Conservation (phyloP, 2,329 filamentous ascomycete species). For the Aspergillus awamori region DNA sequence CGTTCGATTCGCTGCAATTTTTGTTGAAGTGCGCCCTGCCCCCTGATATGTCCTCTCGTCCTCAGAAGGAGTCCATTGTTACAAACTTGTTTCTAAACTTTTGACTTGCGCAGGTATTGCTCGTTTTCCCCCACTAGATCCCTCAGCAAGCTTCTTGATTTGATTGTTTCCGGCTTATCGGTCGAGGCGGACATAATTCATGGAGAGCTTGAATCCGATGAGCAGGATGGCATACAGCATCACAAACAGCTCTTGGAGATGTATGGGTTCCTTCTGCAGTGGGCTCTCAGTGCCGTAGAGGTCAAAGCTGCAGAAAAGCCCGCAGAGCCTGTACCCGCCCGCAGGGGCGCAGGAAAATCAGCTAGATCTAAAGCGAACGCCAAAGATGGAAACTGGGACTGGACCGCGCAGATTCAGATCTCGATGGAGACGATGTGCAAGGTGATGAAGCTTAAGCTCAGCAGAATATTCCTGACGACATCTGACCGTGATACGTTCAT, state of each 20-base stretch:
- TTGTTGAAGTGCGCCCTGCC: conserved; percentile 86
- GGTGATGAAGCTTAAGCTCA: conserved; percentile 87
- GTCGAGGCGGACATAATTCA: conserved; percentile 84
- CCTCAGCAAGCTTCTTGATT: conserved; percentile 89
- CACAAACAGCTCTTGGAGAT: conserved; percentile 93
- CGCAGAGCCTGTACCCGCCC: conserved; percentile 67
- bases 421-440: conserved; percentile 95
- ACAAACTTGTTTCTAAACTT: conserved; percentile 63
- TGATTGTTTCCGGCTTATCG: conserved; percentile 82
- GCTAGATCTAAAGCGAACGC: conserved; percentile 68
- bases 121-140: conserved; percentile 76
- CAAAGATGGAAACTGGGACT: conserved; percentile 85
- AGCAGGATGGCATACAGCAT: conserved; percentile 81
- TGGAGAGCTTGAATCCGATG: conserved; percentile 85
- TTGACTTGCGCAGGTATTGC: conserved; percentile 73
- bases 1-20: conserved; percentile 93
- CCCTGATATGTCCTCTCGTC: conserved; percentile 43
- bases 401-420: conserved; percentile 79
- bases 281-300: conserved; percentile 93
- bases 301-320: conserved; percentile 91
- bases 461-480: conserved; percentile 92
- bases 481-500: conserved; percentile 96
- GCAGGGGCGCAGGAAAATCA: conserved; percentile 74
- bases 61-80: conserved; percentile 25
- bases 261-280: conserved; percentile 91